A percentile compares a stretch with the other conserved stretches of the same genome.
Evolutionary conservation across 805 yeast genomes (phyloP).

Genomic region (Candida montana): DNA sequence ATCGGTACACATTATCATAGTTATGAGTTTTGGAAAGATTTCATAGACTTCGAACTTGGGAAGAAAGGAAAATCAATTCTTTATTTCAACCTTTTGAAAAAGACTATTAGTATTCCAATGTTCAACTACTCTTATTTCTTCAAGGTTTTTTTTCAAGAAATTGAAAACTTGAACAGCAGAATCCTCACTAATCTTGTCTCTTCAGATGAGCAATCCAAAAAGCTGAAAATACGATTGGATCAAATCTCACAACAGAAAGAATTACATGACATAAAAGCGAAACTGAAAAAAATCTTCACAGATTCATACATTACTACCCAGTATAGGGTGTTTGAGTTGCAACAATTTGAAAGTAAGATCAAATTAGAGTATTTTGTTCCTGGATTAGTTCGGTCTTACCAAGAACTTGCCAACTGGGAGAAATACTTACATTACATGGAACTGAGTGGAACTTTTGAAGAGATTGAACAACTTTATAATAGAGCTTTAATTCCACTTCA

Average conservation of each 20-base stretch:
- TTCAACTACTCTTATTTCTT: slow-evolving; percentile 48
- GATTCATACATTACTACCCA: slow-evolving; percentile 55
- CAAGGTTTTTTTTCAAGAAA: slow-evolving; percentile 32
- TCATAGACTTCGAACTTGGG: slow-evolving; percentile 39
- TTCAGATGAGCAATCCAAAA: slow-evolving; percentile 18
- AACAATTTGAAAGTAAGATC: slow-evolving; percentile 42
- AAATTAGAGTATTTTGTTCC: slow-evolving; percentile 34
- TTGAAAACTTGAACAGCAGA: slow-evolving; percentile 13
- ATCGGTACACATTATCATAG: slow-evolving; percentile 51
- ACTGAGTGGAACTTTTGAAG: slow-evolving; percentile 14
- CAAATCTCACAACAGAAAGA: slow-evolving; percentile 4
- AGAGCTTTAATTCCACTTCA: slow-evolving; percentile 44
- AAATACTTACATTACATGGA: slow-evolving; percentile 53
- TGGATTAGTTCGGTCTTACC: slow-evolving; percentile 26
- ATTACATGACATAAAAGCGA: slow-evolving; percentile 28
- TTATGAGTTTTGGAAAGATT: slow-evolving; percentile 46
- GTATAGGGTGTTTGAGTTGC: slow-evolving; percentile 44
- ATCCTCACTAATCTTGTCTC: slow-evolving; percentile 13
- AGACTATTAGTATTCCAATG: slow-evolving; percentile 49
- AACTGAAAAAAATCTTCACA: slow-evolving; percentile 41
- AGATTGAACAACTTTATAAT: slow-evolving; percentile 34
- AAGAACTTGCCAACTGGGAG: slow-evolving; percentile 56
- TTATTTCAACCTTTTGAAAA: slow-evolving; percentile 35
- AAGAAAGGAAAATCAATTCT: slow-evolving; percentile 25
- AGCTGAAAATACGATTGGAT: slow-evolving; percentile 16